Conservation (phyloP, 176 grass and related monocot genomes). For the Oryza officinalis region DNA sequence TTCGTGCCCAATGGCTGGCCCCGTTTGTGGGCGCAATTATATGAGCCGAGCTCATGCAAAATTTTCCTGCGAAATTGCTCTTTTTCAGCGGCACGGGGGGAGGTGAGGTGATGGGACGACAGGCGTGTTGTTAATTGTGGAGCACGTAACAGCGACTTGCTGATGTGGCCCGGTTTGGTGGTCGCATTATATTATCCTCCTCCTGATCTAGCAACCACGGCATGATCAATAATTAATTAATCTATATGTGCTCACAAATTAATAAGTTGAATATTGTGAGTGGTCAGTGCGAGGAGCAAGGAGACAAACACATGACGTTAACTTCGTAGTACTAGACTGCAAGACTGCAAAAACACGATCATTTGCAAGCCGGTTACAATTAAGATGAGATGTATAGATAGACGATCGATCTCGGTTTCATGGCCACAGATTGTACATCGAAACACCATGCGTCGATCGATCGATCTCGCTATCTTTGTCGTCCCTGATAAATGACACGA, state of each 20-base stretch:
- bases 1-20: constrained; percentile 19
- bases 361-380: not conserved
- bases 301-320: constrained; percentile 30
- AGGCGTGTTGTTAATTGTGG: constrained; percentile 1
- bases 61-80: too few relatives aligned
- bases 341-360: not conserved
- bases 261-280: not conserved
- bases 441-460: too few relatives aligned
- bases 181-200: not conserved
- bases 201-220: not conserved
- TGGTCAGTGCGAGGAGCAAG: not conserved
- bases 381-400: too few relatives aligned
- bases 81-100: not conserved
- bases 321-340: not conserved
- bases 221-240: not conserved
- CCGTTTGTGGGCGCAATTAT: constrained; percentile 37
- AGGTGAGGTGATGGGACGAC: not conserved
- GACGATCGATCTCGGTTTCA: too few relatives aligned
- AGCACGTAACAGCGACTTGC: constrained; percentile 45
- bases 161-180: not conserved
- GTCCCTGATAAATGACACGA: not conserved
- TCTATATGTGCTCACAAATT: not conserved
- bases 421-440: too few relatives aligned
- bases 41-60: not conserved
- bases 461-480: too few relatives aligned